Percentiles rank a stretch among this genome's conserved stretches.
Conservation (phyloP, 139 green algal species). For the Ettlia oleoabundans region DNA sequence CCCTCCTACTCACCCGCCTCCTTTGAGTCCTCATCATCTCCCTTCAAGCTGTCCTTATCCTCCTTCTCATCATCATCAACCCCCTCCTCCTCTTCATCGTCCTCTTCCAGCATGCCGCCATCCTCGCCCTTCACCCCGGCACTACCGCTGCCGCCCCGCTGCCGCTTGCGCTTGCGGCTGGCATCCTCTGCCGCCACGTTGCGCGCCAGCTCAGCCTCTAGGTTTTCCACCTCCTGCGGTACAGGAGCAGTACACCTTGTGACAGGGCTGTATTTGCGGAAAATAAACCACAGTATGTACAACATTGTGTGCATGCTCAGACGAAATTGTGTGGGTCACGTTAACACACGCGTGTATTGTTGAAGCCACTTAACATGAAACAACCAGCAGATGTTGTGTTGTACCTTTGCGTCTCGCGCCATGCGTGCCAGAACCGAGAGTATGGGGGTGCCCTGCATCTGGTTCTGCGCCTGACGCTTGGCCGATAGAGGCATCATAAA, state of each 20-base stretch:
- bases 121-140: slow-evolving; percentile 28
- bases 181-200: slow-evolving; percentile 26
- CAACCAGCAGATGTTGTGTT: too few relatives aligned
- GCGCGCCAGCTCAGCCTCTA: slow-evolving; percentile 41
- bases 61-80: slow-evolving; percentile 14
- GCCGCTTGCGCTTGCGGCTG: slow-evolving; percentile 33
- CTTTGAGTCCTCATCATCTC: too few relatives aligned
- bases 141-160: slow-evolving; percentile 26
- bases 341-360: too few relatives aligned
- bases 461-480: slow-evolving; percentile 61
- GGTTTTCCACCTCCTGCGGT: slow-evolving; percentile 34
- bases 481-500: slow-evolving; percentile 63
- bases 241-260: too few relatives aligned
- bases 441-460: slow-evolving; percentile 51
- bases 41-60: slow-evolving; percentile 39
- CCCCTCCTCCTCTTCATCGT: slow-evolving; percentile 14
- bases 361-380: too few relatives aligned
- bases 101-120: slow-evolving; percentile 18
- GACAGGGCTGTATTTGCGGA: too few relatives aligned
- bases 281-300: too few relatives aligned
- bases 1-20: too few relatives aligned
- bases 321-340: too few relatives aligned
- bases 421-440: slow-evolving; percentile 41
- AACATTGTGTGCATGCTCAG: too few relatives aligned
- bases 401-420: background rate